Base-by-base conservation (phyloP, 75 land plant species). In the Pinus taeda region DNA sequence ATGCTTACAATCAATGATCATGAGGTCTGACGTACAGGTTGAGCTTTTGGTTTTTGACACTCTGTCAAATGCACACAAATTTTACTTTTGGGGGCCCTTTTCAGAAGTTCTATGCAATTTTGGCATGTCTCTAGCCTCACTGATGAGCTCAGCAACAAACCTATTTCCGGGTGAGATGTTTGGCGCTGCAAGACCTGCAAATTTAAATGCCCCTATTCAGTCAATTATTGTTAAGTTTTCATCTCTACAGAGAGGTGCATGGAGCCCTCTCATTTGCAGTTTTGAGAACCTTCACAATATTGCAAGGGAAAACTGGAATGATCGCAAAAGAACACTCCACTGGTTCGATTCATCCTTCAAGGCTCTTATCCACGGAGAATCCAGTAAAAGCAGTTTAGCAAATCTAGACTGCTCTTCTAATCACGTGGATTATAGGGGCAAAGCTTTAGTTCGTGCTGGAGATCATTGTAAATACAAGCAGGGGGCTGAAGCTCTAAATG, bases 11-110 rank as follows among this genome's bases (percentile, higher is more conserved):
- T 42, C 39, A 18, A 67, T 18, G n/a, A 67, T 11, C 49, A 67
- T 8, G 7, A 17, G 20, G 22, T 69, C 71, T 20, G 49, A 69
- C 53, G 42, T 69, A 20, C 13, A 69, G 49, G 42, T 69, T n/a
- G 49, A 69, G 71, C 22, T 69, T 69, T 20, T 37, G 21, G 11
- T 69, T 39, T 42, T 69, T 69, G 71, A 39, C 24, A 69, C 45
- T 21, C 2, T 42, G 53, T 69, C 71, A 42, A 69, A 39, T 69
- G 13, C 42, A 39, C 37, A 21, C 4, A 37, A 33, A 20, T 20
- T 69, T 9, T 20, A n/a, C 36, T 15, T 69, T 69, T 37, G 39
- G 20, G 49, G 71, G 49, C 11, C 22, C 18, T 69, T 69, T 55
- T 39, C 22, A 45, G 71, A 69, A 17, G 49, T 69, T 42, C 42